Evolutionary conservation across 106 monocot genomes (phyloP), one percentile per base, ranked within the genome.

Genomic region (Alisma plantagoaquatica): DNA sequence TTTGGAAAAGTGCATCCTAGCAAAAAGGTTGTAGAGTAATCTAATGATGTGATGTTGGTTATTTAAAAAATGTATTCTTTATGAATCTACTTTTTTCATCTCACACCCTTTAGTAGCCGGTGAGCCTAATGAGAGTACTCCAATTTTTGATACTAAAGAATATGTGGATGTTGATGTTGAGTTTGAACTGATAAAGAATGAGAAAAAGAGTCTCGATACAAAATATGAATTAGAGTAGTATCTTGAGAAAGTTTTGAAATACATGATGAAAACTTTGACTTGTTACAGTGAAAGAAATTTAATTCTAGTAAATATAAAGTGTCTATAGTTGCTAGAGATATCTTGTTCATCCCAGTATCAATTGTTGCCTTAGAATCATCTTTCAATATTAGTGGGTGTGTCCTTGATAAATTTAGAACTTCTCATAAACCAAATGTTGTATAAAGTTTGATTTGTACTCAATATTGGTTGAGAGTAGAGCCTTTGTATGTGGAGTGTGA

Each of bases 361-460:
- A 46, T 46, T n/a, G 45, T 46, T 10, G 45, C 45, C n/a, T 46
- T 18, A n/a, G n/a, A 46, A 46, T 46, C n/a, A 8, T 3, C 45
- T 17, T 46, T 46, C 19, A 46, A 18, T n/a, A 46, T 18, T 3
- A 46, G 45, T n/a, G 45, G 45, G 4, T 17, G 16, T 46, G 45
- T 46, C 4, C 45, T 6, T 17, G 45, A 46, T 46, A 10, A 46
- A 46, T 46, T 46, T 46, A 10, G 45, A n/a, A 46, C n/a, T 46
- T 46, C 45, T 46, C 19, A n/a, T n/a, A 46, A 10, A n/a, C 4
- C 45, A 46, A 46, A 46, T 3, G 45, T 46, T 46, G 45, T 46
- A 10, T 10, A 46, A 17, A n/a, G 45, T 46, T 46, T 46, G n/a
- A 46, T 46, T 46, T 46, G 4, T n/a, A 10, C 45, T 10, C 10